Evolutionary conservation across 2,329 filamentous ascomycete species (phyloP), one percentile per base, ranked within the genome.

Genomic region (Trichoderma hamatum): DNA sequence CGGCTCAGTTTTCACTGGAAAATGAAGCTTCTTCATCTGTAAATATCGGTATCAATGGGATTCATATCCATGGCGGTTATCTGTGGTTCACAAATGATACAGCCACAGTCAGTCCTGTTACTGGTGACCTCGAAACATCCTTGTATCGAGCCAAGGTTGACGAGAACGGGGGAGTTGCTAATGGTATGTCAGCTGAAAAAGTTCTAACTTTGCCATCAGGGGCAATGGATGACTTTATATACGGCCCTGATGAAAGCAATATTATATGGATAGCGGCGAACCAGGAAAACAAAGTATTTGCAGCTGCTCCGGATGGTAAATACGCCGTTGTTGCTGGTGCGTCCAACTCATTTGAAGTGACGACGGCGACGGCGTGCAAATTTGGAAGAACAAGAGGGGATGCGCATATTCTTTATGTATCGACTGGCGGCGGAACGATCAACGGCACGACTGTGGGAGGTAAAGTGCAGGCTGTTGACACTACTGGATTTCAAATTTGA

Each of bases 371-470:
- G 4, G 36, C 64, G 1, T 67, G 54, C 30, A 26, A 51, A 28
- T 67, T 67, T 36, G 64, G 64, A 11, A 46, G 64, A 36, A 59
- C 64, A 21, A 58, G n/a, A 19, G 13, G 21, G 11, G 64, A 67
- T 39, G n/a, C 34, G 5, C 46, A 51, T 11, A 52, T 52, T 24
- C 24, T 67, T 19, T 67, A 67, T 34, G 54, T 67, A 3, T 36
- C 64, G 11, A 67, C 64, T 6, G 62, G 30, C 11, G 62, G 62
- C 14, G 62, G 39, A 9, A 51, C 51, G 3, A 54, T 54, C 3
- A 30, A 54, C 32, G 26, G 32, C 32, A 36, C n/a, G 19, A 32
- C 51, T 19, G 46, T 36, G 9, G 51, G 51, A 5, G 63, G 52
- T 14, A 66, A 49, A 32, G 63, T 66, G 5, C 32, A 56, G 10